Base-by-base conservation (phyloP, 192 early-diverging fungal genomes). In the Linderina pennispora region DNA sequence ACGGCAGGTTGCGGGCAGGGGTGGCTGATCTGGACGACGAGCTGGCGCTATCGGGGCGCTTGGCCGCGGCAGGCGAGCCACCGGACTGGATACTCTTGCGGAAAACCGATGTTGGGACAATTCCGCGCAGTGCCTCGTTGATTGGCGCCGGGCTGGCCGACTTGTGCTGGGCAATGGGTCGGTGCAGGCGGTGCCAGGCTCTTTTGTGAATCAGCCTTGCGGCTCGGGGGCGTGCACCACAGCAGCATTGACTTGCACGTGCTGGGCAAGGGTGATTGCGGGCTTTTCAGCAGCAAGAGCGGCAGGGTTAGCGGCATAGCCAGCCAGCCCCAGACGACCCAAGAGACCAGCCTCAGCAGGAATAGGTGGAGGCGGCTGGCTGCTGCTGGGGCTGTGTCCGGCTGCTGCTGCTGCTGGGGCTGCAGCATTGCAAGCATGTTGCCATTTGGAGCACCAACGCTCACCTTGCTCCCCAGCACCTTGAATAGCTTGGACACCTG, bases 51-150 rank as follows among this genome's bases (percentile, higher is more conserved):
- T 52, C 6, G 28, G 6, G 44, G 11, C 54, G 58, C 23, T 59
- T 58, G 16, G 24, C 11, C 16, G 43, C 42, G 14, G 24, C 36
- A 13, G 41, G 17, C 10, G 53, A 48, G 16, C 43, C 23, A 38
- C 48, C 45, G 38, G 33, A 41, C 18, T 61, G 58, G 24, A 57
- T 50, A 46, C 65, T 71, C 42, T 71, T 71, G 43, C 60, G 60
- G 45, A 71, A 71, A 46, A 71, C 68, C 18, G 68, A 71, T 23
- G 68, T 71, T 4, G 68, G 68, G 21, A 71, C 68, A 28, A 71
- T 71, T 16, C 68, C 68, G 4, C 68, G 68, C 23, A 72, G 56
- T 2, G 68, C 62, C 39, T 63, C 62, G 43, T 65, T 72, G 50
- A 65, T 72, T 10, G 47, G 62, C 23, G 68, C 62, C 15, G 68